A percentile compares a stretch with the other conserved stretches of the same genome.
These are phyloP conservation scores for Myxozyma geophila DNA, from an alignment of 805 yeast species.

Conservation along the genomic window DNA sequence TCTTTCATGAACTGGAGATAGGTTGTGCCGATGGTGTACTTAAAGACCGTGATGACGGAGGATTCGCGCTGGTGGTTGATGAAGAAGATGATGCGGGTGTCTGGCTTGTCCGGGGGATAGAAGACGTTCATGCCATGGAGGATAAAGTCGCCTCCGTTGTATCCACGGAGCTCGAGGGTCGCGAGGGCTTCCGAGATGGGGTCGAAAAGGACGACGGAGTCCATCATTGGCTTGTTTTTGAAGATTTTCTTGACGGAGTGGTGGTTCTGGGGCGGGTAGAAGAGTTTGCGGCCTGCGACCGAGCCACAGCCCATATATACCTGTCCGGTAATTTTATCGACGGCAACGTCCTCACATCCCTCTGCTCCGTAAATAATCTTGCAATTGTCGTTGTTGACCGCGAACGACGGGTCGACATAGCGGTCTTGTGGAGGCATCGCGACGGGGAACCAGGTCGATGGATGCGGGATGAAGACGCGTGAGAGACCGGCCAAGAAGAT, in stretches of 20 bases:
- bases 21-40: conserved; percentile 9
- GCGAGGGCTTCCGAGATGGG: conserved; percentile 2
- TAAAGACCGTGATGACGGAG: conserved; percentile 17
- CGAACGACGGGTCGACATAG: conserved; percentile 4
- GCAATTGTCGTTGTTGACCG: conserved; percentile 19
- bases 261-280: conserved; percentile 23
- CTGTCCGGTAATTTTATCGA: conserved; percentile 20
- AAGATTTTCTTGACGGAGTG: conserved; percentile 1
- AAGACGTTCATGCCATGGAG: conserved; percentile 21
- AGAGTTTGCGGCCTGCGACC: conserved; percentile 13
- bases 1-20: conserved; percentile 5
- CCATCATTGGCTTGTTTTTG: conserved; percentile 4
- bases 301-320: conserved; percentile 26
- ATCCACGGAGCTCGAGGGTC: conserved; percentile 11
- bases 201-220: conserved; percentile 13
- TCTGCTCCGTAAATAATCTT: conserved; percentile 10
- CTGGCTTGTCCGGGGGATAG: conserved; percentile 13
- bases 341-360: conserved; percentile 22
- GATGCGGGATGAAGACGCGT: conserved; percentile 10
- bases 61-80: conserved; percentile 22
- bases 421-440: conserved; percentile 3
- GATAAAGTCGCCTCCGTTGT: conserved; percentile 10
- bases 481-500: conserved; percentile 8
- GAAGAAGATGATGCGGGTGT: conserved; percentile 17
- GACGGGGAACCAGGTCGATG: conserved; percentile 11